Evolutionary conservation across 176 grass and related monocot species (phyloP).

Genomic region (Guadua angustifolia): DNA sequence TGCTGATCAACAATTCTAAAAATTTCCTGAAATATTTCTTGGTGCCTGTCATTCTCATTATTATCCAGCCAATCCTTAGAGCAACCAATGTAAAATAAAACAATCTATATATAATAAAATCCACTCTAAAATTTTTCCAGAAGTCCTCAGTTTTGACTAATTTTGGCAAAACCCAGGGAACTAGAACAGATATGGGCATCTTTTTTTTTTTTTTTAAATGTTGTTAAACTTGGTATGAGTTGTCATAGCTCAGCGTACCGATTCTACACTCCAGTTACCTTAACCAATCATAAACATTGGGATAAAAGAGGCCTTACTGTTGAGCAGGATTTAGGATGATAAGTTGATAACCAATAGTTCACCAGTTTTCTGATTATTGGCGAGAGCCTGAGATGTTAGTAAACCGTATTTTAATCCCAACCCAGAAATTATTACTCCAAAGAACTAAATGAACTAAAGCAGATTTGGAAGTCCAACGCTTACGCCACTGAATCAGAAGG

Average conservation of each 20-base stretch:
- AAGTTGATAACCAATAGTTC: neutral
- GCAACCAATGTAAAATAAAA: slow-evolving; percentile 16
- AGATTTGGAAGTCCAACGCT: neutral
- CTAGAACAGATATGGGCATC: neutral
- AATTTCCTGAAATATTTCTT: neutral
- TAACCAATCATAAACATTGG: neutral
- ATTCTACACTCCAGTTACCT: neutral
- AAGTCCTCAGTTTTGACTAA: neutral
- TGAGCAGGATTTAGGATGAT: neutral
- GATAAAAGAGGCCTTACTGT: neutral
- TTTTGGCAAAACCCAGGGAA: neutral
- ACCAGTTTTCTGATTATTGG: neutral
- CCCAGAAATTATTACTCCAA: neutral
- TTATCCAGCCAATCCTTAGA: neutral
- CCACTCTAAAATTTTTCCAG: neutral
- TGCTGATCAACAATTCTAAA: slow-evolving; percentile 13
- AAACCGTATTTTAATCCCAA: slow-evolving; percentile 4
- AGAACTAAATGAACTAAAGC: neutral
- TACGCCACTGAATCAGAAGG: neutral
- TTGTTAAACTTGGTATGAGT: neutral
- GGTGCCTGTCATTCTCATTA: neutral
- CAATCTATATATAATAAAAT: neutral
- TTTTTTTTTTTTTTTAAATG: neutral
- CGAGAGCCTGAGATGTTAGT: neutral
- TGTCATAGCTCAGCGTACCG: neutral